Evolutionary conservation across 352 stramenopile species (phyloP), one percentile per base, ranked within the genome.

Genomic region (Pythium rishiriense): DNA sequence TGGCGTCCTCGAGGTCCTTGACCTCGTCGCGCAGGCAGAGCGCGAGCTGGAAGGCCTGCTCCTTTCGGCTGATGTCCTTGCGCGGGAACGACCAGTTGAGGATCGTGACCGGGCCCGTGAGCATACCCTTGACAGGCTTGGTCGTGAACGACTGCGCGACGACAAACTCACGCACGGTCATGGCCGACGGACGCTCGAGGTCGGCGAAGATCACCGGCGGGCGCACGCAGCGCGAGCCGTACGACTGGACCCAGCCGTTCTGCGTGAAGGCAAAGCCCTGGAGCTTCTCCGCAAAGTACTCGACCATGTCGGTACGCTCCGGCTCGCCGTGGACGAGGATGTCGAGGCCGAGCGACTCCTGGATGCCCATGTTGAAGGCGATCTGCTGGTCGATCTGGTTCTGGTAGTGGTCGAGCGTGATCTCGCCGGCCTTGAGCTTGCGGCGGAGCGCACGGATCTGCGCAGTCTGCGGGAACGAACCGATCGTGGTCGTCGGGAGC

Each of bases 51-150:
- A 96, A 96, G 4, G 91, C 90, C 74, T 91, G 82, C 48, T 94
- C 81, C 66, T 95, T 94, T 64, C 90, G 86, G 52, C 75, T 83
- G 58, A 97, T 93, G 70, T 98, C 91, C 67, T 93, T 85, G 53
- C 93, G 91, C 15, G 89, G 87, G 76, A 98, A 98, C 57, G 91
- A 97, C 91, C 93, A 98, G 80, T 97, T 97, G n/a, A 98, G 79
- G 75, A 97, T 98, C 37, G 93, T 98, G 60, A 97, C 86, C 19
- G 93, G 90, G 15, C 93, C 93, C 51, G 93, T 98, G 31, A 98
- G 83, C 93, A 98, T 98, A 31, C 93, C 91, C 78, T 98, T 98
- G 15, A 98, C 90, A 6, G 91, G 90, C 70, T 97, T 97, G 19
- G 78, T 87, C 25, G 84, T 91, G 73, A 98, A 87, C 39, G 71